Evolutionary conservation across 2,329 filamentous ascomycete genomes (phyloP).

Genomic region (Fusarium metavorans): DNA sequence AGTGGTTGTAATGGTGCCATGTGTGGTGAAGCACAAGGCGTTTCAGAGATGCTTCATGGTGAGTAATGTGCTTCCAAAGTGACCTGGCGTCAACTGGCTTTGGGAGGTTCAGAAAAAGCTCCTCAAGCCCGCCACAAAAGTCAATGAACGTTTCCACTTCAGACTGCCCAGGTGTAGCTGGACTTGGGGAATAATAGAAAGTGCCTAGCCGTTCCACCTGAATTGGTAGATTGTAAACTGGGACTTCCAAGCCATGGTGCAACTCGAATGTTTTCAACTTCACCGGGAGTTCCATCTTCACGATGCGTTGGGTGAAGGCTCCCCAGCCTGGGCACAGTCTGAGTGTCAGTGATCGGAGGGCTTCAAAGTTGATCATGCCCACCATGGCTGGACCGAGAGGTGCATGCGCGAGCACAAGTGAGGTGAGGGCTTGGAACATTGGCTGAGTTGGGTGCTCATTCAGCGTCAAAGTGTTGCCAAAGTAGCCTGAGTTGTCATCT

Average conservation of each 20-base stretch:
- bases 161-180: no score
- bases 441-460: fast-evolving
- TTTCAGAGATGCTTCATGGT: not conserved
- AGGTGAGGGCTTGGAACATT: not conserved
- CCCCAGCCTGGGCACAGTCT: not conserved
- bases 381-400: not conserved
- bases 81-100: fast-evolving
- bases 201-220: no score
- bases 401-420: not conserved
- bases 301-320: not conserved
- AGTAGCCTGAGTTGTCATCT: not conserved
- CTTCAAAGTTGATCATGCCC: not conserved
- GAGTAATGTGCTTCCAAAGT: not conserved
- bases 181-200: no score
- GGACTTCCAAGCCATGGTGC: not conserved
- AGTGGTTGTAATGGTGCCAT: not conserved
- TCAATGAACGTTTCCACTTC: not conserved
- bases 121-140: not conserved
- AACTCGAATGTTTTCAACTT: not conserved
- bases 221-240: no score
- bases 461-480: not conserved
- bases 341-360: not conserved
- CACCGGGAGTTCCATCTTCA: fast-evolving
- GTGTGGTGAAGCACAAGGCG: not conserved
- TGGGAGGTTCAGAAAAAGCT: not conserved